Percentiles rank a stretch among this genome's conserved stretches.
Conservation (phyloP, 2,329 filamentous ascomycete genomes). For the Ophiostoma populinum region DNA sequence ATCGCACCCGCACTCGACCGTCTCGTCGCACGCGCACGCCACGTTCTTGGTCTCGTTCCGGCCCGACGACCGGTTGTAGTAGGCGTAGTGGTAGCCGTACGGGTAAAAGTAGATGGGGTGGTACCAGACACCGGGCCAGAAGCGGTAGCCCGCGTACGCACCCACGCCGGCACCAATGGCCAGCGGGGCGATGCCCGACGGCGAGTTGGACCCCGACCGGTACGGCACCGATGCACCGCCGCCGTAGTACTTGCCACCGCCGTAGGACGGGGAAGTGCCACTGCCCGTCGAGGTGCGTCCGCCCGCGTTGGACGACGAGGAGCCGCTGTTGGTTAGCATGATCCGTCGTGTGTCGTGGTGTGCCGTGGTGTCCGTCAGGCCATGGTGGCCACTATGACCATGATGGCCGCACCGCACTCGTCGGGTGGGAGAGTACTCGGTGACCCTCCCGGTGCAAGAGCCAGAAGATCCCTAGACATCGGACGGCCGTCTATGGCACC, state of each 20-base stretch:
- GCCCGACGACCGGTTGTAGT: slow-evolving; percentile 31
- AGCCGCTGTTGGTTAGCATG: too few species aligned
- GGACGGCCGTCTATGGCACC: too few species aligned
- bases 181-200: slow-evolving; percentile 34
- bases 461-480: too few species aligned
- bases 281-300: slow-evolving; percentile 39
- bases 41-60: slow-evolving; percentile 43
- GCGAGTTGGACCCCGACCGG: slow-evolving; percentile 29
- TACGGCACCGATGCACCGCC: slow-evolving; percentile 49
- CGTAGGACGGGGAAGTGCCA: slow-evolving; percentile 38
- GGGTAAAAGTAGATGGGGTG: slow-evolving; percentile 43
- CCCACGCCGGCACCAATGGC: slow-evolving; percentile 28
- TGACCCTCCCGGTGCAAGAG: too few species aligned
- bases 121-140: slow-evolving; percentile 50
- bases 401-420: too few species aligned
- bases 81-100: slow-evolving; percentile 32
- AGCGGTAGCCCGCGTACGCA: slow-evolving; percentile 26
- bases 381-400: too few species aligned
- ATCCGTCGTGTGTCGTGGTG: too few species aligned
- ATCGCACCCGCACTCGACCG: slow-evolving; percentile 48
- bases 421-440: too few species aligned
- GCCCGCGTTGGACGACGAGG: slow-evolving; percentile 23
- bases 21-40: slow-evolving; percentile 40
- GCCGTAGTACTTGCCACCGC: slow-evolving; percentile 47
- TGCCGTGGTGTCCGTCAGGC: too few species aligned